Base-by-base conservation (phyloP, 2,329 filamentous ascomycete genomes). In the Whalleya microplaca region DNA sequence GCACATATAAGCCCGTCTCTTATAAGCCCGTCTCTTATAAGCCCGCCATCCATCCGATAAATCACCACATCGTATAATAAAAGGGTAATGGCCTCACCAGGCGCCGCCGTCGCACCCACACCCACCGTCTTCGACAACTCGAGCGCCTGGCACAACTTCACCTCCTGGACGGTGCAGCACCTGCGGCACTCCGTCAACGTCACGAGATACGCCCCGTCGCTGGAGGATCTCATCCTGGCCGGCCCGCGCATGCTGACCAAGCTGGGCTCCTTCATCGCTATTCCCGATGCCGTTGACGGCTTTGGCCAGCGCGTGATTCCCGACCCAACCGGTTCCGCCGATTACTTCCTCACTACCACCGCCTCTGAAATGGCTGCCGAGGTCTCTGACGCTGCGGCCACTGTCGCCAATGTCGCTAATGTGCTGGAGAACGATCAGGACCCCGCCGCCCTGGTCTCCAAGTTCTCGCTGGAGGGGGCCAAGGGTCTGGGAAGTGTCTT, bases 401-500 rank as follows among this genome's bases (percentile, higher is more conserved):
- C 4, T 27, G 4, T 27, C 23, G 23, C 23, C 10, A 71, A 66
- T 44, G 72, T 72, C 21, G 75, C 76, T 9, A 76, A 78, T 19
- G 77, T 78, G 43, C 72, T 75, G n/a, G 72, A 75, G 21, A 69
- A 74, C 27, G 74, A 76, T 41, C 73, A 76, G 46, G 75, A 79
- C 54, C 72, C 75, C 21, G 66, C 71, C 32, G 71, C 74, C 23
- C 59, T 79, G 55, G 69, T 75, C 53, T 78, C 80, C 6, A 77
- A 77, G 29, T 78, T 87, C 59, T 81, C 84, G 5, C 71, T 85
- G 61, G 85, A 87, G 64, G 76, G 84, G 21, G 78, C 81, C 1
- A 85, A 88, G 69, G 92, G 90, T 43, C 80, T 97, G 43, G 90
- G 91, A 44, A 92, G 91, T 59, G 86, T 98, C 56, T 93, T 98